Conservation (phyloP, 2,329 filamentous ascomycete genomes). For the Fonsecaea pedrosoi region DNA sequence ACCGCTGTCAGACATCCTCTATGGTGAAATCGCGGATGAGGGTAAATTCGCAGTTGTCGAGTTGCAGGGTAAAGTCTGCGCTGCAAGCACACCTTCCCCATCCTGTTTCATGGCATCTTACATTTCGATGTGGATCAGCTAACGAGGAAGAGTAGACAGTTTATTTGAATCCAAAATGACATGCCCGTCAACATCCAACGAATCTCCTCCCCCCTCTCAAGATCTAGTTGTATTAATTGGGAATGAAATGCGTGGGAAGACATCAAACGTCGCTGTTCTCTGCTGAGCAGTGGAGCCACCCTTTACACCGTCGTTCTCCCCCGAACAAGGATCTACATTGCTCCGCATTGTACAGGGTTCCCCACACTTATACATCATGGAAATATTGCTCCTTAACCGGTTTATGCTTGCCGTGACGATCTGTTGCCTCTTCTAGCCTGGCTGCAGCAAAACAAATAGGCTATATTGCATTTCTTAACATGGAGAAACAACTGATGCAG, state of each 20-base stretch:
- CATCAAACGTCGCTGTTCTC: background rate
- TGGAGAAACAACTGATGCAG: background rate
- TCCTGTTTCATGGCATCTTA: background rate
- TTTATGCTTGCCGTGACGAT: background rate
- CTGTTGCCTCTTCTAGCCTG: conserved; percentile 3
- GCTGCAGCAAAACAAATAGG: background rate
- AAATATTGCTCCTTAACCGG: background rate
- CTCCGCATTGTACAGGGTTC: conserved; percentile 6
- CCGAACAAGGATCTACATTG: background rate
- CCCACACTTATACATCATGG: conserved; percentile 7
- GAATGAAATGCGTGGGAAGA: background rate
- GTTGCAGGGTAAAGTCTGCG: background rate
- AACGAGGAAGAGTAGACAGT: background rate
- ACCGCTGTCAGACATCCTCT: background rate
- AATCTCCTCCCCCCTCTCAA: background rate
- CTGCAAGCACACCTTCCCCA: too few species aligned
- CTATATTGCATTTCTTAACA: conserved; percentile 15
- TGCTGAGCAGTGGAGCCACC: background rate
- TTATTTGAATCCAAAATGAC: background rate
- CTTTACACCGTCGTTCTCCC: conserved; percentile 16
- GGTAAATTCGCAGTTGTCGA: background rate
- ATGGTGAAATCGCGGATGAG: background rate
- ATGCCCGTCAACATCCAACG: background rate
- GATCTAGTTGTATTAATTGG: background rate
- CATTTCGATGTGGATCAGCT: background rate